Base-by-base conservation (phyloP, 1,284 basidiomycete species). In the Trichosporon inkin region DNA sequence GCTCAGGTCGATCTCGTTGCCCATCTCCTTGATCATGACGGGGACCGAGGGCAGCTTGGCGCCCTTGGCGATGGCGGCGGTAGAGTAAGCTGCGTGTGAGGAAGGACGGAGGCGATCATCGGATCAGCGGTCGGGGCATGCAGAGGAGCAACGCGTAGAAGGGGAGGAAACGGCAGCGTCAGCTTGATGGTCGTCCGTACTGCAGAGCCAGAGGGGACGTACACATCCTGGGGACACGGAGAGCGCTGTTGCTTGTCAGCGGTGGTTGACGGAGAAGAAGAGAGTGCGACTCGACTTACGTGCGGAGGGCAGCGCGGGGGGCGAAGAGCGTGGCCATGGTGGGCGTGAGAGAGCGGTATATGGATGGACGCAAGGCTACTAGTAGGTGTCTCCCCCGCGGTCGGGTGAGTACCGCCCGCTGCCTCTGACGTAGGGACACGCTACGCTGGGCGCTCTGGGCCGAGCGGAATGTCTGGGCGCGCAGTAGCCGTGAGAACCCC, bases 11-110 rank as follows among this genome's bases (percentile, higher is more conserved):
- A 82, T 72, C 10, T 81, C 66, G 58, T 81, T 76, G 60, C 83
- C 81, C 1, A 85, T 71, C 49, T 80, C 79, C 41, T 82, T 82
- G 68, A 84, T 81, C 72, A 87, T 87, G 70, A 88, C 82, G 20
- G 83, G 78, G 4, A 81, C 74, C n/a, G 72, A 67, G 28, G 75
- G 75, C 65, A 85, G 81, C 22, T 56, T 35, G 11, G 81, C 73
- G 56, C 84, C 80, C 32, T 71, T 66, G 24, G 71, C 68, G 56
- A 87, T 74, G 10, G 79, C 79, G 3, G 84, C 78, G 37, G 81
- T 82, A 34, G 83, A 78, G 40, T 80, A 49, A 16, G 44, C 44
- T 49, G 44, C 22, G 24, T 14, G 44, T 49, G 22, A 49, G 44
- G 28, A 32, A 32, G 28, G 28, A 32, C 28, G 28, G 28, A 4